Evolutionary conservation across 176 grass and related monocot genomes (phyloP), one percentile per base, ranked within the genome.

Genomic region (Musa acuminata): DNA sequence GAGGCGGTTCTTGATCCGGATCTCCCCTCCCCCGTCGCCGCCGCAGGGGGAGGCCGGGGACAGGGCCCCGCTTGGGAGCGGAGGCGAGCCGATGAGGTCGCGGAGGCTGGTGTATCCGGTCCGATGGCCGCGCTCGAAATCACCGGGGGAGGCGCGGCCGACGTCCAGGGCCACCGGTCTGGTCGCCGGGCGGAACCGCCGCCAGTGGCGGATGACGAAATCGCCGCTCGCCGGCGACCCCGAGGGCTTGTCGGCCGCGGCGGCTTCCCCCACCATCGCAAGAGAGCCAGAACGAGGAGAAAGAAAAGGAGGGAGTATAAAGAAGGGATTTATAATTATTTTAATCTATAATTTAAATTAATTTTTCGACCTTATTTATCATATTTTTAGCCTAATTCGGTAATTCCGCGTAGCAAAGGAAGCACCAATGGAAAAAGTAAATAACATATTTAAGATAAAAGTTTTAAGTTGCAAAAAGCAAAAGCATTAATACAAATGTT

Each of bases 1-100:
- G 67, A 70, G 67, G 67, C 67, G 67, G 67, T 70, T 70, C 43
- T 19, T 70, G 67, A 70, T 70, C 43, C 43, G 67, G 29, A 70
- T 70, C 67, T 70, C 67, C 43, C 35, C 67, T 4, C 17, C 5
- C 0, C 43, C 35, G 16, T 19, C 43, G 16, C 67, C 1, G 17
- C 17, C 14, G 67, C 8, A 13, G 8, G 67, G 35, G 17, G 67
- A 11, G 8, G 17, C 3, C 0, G 43, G 43, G 8, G 29, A 70
- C 1, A 35, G 29, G 67, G 67, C 2, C 17, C 43, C 35, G 67
- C 13, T 19, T 14, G 29, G 67, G 1, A 1, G 63, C 63, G 24
- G 63, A 6, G 67, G 43, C 43, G 48, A 70, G 29, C n/a, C 43
- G 67, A 70, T 48, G 35, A 70, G 16, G 67, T 70, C 67, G 14